These are phyloP conservation scores for Lentinula guzmanii DNA, from an alignment of 768 basidiomycete genomes.

Conservation along the genomic window DNA sequence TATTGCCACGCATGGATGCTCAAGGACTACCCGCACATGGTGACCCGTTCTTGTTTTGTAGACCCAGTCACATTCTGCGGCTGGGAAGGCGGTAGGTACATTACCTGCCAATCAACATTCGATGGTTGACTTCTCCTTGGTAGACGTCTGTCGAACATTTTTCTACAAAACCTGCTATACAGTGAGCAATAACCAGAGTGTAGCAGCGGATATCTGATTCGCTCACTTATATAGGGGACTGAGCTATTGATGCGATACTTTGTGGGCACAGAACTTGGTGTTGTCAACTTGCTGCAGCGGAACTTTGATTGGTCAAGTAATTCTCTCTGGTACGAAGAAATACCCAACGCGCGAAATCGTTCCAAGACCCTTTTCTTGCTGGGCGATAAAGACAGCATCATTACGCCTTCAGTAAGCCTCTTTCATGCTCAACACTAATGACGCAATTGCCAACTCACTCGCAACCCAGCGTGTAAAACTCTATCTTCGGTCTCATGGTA, in stretches of 20 bases:
- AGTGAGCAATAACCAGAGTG: conserved; percentile 31
- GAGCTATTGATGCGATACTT: conserved; percentile 85
- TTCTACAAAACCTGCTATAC: conserved; percentile 66
- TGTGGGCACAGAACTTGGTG: conserved; percentile 81
- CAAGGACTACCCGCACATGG: conserved; percentile 66
- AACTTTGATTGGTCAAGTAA: conserved; percentile 87
- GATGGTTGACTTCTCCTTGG: not conserved
- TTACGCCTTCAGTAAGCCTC: conserved; percentile 58
- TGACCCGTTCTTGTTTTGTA: conserved; percentile 78
- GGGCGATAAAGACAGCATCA: conserved; percentile 77
- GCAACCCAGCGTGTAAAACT: conserved; percentile 54
- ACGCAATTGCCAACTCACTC: not conserved
- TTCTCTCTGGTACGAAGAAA: conserved; percentile 86
- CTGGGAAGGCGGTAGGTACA: conserved; percentile 82
- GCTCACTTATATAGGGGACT: conserved; percentile 46
- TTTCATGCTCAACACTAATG: not conserved
- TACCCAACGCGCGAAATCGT: conserved; percentile 70
- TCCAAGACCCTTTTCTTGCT: conserved; percentile 66
- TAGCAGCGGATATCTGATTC: not conserved
- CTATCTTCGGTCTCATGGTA: conserved; percentile 73
- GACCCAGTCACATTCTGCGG: conserved; percentile 89
- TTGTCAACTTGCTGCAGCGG: conserved; percentile 77
- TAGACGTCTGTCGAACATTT: conserved; percentile 87
- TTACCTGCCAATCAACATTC: not conserved
- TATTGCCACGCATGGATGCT: conserved; percentile 88